Conservation (phyloP, 1,284 basidiomycete genomes). For the Pseudozyma pruni region DNA sequence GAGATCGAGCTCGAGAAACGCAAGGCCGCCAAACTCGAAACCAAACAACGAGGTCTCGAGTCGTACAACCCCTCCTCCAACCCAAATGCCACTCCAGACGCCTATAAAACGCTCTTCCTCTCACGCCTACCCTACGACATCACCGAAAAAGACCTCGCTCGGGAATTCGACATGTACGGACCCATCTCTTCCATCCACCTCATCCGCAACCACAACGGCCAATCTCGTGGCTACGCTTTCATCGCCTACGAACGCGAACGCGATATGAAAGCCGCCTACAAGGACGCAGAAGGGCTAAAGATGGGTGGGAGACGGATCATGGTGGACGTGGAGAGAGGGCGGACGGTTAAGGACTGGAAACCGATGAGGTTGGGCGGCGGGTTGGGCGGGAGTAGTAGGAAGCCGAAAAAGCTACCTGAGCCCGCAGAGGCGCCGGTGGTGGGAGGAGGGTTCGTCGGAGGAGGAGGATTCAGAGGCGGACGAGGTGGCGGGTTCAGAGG, state of each 20-base stretch:
- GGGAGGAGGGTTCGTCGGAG: slow-evolving; percentile 46
- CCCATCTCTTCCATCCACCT: slow-evolving; percentile 91
- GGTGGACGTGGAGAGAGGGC: slow-evolving; percentile 96
- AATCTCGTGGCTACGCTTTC: slow-evolving; percentile 92
- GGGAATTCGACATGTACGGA: slow-evolving; percentile 95
- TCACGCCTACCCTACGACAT: slow-evolving; percentile 86
- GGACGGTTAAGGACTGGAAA: slow-evolving; percentile 98
- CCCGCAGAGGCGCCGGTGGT: slow-evolving; percentile 5
- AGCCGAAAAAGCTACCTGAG: slow-evolving; percentile 52
- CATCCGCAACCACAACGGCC: slow-evolving; percentile 82
- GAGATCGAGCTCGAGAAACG: slow-evolving; percentile 54
- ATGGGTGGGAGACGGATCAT: slow-evolving; percentile 94
- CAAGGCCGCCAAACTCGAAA: slow-evolving; percentile 23
- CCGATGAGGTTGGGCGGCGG: slow-evolving; percentile 94
- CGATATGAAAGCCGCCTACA: slow-evolving; percentile 97
- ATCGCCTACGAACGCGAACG: slow-evolving; percentile 96
- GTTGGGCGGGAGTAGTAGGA: slow-evolving; percentile 82
- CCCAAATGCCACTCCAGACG: slow-evolving; percentile 91
- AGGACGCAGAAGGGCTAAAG: slow-evolving; percentile 96
- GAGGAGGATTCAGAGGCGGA: slow-evolving; percentile 69
- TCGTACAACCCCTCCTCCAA: slow-evolving; percentile 87
- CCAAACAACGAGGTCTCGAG: slow-evolving; percentile 23
- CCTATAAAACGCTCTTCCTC: slow-evolving; percentile 98
- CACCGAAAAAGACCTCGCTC: slow-evolving; percentile 87
- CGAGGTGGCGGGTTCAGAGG: slow-evolving; percentile 59